Conservation (phyloP, 768 basidiomycete genomes). For the Tulasnella sp. region DNA sequence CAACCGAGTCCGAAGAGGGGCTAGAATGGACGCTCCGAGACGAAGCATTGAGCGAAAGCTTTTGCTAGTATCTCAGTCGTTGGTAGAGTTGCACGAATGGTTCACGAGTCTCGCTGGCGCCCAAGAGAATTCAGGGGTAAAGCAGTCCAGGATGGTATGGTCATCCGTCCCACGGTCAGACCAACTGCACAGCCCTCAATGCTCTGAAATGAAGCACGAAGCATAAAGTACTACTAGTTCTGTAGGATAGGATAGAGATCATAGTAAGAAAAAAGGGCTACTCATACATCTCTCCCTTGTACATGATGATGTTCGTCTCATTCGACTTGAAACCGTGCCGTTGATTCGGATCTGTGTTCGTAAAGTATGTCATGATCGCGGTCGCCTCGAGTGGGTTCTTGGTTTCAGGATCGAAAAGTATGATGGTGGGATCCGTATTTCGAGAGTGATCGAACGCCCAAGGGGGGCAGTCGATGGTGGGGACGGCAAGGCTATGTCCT, state of each 20-base stretch:
- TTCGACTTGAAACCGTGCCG: conserved; percentile 4
- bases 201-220: too few relatives aligned
- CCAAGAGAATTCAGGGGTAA: not conserved
- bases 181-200: too few relatives aligned
- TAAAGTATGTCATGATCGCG: conserved; percentile 11
- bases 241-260: too few relatives aligned
- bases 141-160: too few relatives aligned
- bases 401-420: conserved; percentile 10
- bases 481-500: conserved; percentile 6
- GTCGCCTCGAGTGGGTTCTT: conserved; percentile 6
- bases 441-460: conserved; percentile 10
- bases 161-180: too few relatives aligned
- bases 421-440: conserved; percentile 5
- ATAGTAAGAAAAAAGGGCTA: not conserved
- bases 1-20: conserved; percentile 6
- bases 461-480: conserved; percentile 10
- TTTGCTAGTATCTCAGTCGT: too few relatives aligned
- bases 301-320: conserved; percentile 12
- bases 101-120: not conserved
- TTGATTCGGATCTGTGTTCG: conserved; percentile 12
- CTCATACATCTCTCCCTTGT: conserved; percentile 12
- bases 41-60: conserved; percentile 10
- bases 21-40: conserved; percentile 10
- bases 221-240: too few relatives aligned
- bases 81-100: too few relatives aligned